These are phyloP conservation scores for Ogataea zsoltii DNA, from an alignment of 805 yeast genomes.

Conservation along the genomic window DNA sequence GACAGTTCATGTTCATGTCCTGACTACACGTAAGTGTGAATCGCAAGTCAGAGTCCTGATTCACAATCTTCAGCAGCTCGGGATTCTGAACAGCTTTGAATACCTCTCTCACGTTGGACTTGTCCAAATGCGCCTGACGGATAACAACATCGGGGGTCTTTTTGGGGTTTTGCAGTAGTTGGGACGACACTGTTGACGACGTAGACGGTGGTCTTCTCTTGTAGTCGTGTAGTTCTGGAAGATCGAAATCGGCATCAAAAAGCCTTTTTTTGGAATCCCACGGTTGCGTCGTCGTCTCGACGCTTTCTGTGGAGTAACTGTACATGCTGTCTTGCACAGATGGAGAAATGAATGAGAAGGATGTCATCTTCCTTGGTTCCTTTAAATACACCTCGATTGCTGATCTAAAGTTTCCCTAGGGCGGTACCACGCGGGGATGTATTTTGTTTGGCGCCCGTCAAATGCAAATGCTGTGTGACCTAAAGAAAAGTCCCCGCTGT, in stretches of 20 bases:
- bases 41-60: conserved; percentile 1
- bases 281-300: background rate
- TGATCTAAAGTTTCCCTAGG: too few species aligned
- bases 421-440: too few species aligned
- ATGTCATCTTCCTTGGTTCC: background rate
- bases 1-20: conserved; percentile 4
- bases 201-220: conserved; percentile 10
- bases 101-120: conserved; percentile 15
- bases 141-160: conserved; percentile 18
- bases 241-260: background rate
- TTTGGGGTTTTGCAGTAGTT: background rate
- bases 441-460: too few species aligned
- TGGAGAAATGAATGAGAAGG: conserved; percentile 1
- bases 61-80: conserved; percentile 5
- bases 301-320: background rate
- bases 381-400: too few species aligned
- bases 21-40: conserved; percentile 3
- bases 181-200: conserved; percentile 7
- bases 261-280: conserved; percentile 4
- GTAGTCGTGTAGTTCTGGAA: background rate
- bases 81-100: conserved; percentile 6
- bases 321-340: background rate
- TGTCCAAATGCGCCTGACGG: conserved; percentile 23
- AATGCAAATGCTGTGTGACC: too few species aligned
- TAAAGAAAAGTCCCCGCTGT: too few species aligned